Conservation (phyloP, 1,284 basidiomycete species). For the Cystobasidium sp. region DNA sequence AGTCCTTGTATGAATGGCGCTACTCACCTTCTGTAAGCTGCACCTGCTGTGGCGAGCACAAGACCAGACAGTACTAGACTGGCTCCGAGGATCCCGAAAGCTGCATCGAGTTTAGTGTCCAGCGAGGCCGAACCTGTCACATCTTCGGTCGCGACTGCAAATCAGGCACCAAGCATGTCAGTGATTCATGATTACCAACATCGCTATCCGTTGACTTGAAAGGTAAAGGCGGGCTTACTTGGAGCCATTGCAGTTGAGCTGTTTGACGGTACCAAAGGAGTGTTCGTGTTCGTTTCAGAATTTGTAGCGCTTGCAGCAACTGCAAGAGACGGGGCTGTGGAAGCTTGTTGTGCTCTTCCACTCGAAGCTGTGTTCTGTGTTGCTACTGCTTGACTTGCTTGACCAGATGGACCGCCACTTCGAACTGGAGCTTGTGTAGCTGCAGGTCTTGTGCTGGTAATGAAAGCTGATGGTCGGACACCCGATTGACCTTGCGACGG, state of each 20-base stretch:
- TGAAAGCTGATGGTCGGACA: constrained; percentile 1
- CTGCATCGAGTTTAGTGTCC: constrained; percentile 78
- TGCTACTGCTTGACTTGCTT: background rate
- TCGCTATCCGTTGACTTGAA: no score
- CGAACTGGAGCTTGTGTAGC: background rate
- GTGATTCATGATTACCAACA: background rate
- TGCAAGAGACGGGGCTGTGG: background rate
- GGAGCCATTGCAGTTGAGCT: constrained; percentile 10
- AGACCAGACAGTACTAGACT: constrained; percentile 86
- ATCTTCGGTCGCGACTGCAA: background rate
- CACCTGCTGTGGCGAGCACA: constrained; percentile 79
- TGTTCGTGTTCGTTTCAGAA: background rate
- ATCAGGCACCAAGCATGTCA: background rate
- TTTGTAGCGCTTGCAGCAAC: background rate
- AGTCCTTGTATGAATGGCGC: background rate
- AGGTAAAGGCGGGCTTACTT: background rate
- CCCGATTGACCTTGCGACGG: background rate
- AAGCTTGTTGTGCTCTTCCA: background rate
- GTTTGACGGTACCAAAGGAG: constrained; percentile 1
- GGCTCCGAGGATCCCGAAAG: constrained; percentile 84
- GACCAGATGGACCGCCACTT: constrained; percentile 5
- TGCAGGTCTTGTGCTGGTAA: background rate
- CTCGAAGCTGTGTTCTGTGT: background rate
- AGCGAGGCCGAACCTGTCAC: constrained; percentile 56
- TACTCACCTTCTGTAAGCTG: constrained; percentile 58